Conservation (phyloP, 2,329 filamentous ascomycete species). For the Tolypocladium ovalisporum region DNA sequence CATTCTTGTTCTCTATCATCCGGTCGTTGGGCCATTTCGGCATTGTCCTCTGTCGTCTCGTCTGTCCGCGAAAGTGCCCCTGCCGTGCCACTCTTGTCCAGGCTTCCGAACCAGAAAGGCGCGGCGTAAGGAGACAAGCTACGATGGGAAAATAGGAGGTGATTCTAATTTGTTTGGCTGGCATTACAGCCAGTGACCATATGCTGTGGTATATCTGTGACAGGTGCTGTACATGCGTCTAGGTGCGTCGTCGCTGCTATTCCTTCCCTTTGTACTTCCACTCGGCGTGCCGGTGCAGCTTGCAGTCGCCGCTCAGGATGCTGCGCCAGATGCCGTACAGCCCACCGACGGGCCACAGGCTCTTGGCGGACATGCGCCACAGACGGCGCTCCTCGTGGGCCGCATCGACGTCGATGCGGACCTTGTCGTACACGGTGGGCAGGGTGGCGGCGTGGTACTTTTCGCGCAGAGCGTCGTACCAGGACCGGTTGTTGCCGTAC, state of each 20-base stretch:
- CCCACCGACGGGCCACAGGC: slow-evolving; percentile 44
- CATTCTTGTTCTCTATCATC: no score
- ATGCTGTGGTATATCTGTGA: background rate
- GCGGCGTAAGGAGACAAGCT: background rate
- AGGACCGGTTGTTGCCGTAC: slow-evolving; percentile 42
- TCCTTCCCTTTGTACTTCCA: slow-evolving; percentile 38
- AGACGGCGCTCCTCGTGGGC: slow-evolving; percentile 25
- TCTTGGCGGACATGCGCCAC: slow-evolving; percentile 32
- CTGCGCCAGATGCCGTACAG: slow-evolving; percentile 49
- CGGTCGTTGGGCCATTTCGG: no score
- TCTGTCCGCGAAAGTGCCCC: background rate
- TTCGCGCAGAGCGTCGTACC: slow-evolving; percentile 50
- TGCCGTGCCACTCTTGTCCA: background rate
- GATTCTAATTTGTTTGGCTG: background rate
- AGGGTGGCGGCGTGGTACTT: slow-evolving; percentile 53
- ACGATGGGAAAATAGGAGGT: background rate
- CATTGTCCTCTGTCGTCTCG: no score
- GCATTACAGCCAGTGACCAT: background rate
- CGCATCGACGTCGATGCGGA: slow-evolving; percentile 41
- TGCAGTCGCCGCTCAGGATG: slow-evolving; percentile 45
- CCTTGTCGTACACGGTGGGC: slow-evolving; percentile 62
- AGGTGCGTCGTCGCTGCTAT: background rate
- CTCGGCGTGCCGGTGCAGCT: slow-evolving; percentile 38
- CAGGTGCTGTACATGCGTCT: background rate
- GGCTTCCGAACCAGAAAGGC: no score